Conservation (phyloP, 2,329 filamentous ascomycete genomes). For the Kalaharituber pfeilii region DNA sequence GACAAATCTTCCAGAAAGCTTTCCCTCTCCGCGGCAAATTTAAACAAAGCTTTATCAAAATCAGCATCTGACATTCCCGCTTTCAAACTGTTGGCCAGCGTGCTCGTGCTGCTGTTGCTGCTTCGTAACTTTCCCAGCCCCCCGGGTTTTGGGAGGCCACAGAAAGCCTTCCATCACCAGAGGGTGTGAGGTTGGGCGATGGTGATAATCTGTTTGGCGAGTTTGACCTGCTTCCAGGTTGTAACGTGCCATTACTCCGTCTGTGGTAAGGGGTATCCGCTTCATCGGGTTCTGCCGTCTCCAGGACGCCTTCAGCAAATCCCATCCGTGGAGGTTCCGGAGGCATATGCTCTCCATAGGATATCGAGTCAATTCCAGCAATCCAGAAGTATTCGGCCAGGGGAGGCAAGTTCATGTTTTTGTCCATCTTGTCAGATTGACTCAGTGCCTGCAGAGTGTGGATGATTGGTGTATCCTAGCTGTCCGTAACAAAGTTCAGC, state of each 20-base stretch:
- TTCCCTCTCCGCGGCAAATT: slow-evolving; percentile 90
- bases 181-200: background rate
- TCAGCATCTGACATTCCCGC: slow-evolving; percentile 50
- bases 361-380: slow-evolving; percentile 50
- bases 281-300: slow-evolving; percentile 22
- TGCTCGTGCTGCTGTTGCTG: background rate
- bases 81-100: background rate
- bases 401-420: slow-evolving; percentile 34
- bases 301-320: slow-evolving; percentile 22
- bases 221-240: background rate
- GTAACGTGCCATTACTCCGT: background rate
- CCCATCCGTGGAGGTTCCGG: slow-evolving; percentile 25
- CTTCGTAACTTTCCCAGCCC: background rate
- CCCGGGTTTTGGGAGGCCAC: background rate
- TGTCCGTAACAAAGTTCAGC: too few relatives aligned
- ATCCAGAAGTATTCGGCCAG: slow-evolving; percentile 64
- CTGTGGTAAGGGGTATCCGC: background rate
- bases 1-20: slow-evolving; percentile 83
- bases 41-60: slow-evolving; percentile 81
- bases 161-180: background rate
- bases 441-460: background rate
- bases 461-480: background rate
- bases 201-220: background rate
- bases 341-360: slow-evolving; percentile 40
- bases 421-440: slow-evolving; percentile 7